Percentiles rank a stretch among this genome's conserved stretches.
Evolutionary conservation across 345 rosid genomes (phyloP).

Genomic region (Eutrema heterophyllum): DNA sequence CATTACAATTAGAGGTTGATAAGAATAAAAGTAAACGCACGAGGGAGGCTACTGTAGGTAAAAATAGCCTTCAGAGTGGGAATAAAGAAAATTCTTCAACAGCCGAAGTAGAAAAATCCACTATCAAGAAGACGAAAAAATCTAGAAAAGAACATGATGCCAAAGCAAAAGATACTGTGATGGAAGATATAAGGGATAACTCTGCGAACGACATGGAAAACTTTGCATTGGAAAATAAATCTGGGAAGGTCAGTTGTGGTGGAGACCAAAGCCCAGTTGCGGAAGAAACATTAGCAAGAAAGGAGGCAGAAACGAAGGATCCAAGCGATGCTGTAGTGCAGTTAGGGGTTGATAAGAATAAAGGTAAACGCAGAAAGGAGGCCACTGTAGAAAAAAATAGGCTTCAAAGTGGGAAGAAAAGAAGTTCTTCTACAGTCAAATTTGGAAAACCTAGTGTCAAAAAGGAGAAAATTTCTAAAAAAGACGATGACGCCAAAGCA

Average conservation of each 20-base stretch:
- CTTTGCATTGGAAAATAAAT: constrained; percentile 16
- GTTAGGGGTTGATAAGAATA: constrained; percentile 13
- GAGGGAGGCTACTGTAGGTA: constrained; percentile 19
- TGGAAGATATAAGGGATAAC: constrained; percentile 15
- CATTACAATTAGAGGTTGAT: constrained; percentile 13
- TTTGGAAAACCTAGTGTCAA: not conserved
- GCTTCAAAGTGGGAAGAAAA: constrained; percentile 30
- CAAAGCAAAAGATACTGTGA: constrained; percentile 10
- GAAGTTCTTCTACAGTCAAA: constrained; percentile 26
- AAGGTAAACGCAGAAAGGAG: constrained; percentile 19
- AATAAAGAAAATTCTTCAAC: constrained; percentile 31
- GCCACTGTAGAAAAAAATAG: constrained; percentile 5
- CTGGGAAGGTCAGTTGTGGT: constrained; percentile 16
- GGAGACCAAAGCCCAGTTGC: constrained; percentile 17
- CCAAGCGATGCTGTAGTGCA: not conserved
- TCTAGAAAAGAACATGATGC: constrained; percentile 22
- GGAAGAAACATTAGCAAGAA: constrained; percentile 19
- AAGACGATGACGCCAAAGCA: constrained; percentile 5
- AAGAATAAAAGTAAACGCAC: constrained; percentile 20
- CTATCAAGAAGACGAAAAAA: constrained; percentile 18
- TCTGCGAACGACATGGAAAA: constrained; percentile 46
- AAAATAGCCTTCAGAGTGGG: constrained; percentile 17
- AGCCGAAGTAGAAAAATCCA: constrained; percentile 26
- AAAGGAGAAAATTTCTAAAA: constrained; percentile 18
- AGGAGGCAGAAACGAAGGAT: constrained; percentile 20